A percentile compares a stretch with the other conserved stretches of the same genome.
Conservation (phyloP, 495 filamentous ascomycete genomes). For the Penicillium subrubescens region DNA sequence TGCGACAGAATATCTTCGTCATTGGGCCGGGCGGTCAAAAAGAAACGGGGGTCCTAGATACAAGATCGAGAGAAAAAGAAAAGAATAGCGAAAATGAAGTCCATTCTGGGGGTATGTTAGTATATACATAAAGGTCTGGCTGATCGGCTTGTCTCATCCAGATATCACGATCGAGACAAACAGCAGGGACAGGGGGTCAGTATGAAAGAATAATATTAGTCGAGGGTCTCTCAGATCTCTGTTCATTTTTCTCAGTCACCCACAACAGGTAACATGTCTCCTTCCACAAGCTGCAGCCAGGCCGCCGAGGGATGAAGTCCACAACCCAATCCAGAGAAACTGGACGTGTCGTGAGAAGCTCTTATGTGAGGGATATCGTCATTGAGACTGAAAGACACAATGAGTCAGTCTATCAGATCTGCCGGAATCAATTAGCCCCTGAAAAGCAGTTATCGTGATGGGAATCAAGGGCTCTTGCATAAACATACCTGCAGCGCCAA, state of each 20-base stretch:
- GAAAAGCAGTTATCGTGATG: background rate
- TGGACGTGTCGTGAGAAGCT: constrained; percentile 45
- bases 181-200: background rate
- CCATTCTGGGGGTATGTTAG: background rate
- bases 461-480: background rate
- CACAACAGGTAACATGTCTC: constrained; percentile 30
- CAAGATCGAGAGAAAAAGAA: background rate
- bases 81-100: background rate
- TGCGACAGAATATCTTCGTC: constrained; percentile 33
- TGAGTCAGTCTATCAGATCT: constrained; percentile 8
- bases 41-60: background rate
- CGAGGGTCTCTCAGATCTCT: constrained; percentile 47
- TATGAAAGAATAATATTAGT: background rate
- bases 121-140: constrained; percentile 9
- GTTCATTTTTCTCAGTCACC: constrained; percentile 50
- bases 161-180: background rate
- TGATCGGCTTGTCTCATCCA: background rate
- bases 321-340: constrained; percentile 21
- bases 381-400: constrained; percentile 32
- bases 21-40: constrained; percentile 21
- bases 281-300: constrained; percentile 34
- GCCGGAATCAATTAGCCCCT: background rate
- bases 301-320: constrained; percentile 38
- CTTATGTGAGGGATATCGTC: constrained; percentile 38
- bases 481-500: constrained; percentile 11